These are phyloP conservation scores for Cephaloascus fragrans DNA, from an alignment of 805 yeast genomes.

Conservation along the genomic window DNA sequence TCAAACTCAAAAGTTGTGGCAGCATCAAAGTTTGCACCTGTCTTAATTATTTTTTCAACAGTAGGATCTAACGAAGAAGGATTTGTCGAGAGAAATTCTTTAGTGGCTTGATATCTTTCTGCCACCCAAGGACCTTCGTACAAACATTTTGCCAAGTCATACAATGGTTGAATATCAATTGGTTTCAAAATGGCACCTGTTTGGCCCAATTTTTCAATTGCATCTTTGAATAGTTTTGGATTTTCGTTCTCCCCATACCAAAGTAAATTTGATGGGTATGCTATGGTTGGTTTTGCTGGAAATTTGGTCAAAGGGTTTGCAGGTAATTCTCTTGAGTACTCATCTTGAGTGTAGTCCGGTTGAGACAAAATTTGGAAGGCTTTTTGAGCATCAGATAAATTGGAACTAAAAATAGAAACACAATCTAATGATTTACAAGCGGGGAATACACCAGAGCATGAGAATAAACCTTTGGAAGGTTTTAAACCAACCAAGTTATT, in stretches of 20 bases:
- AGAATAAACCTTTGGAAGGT: slow-evolving; percentile 84
- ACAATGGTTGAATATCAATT: slow-evolving; percentile 64
- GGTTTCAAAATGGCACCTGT: slow-evolving; percentile 53
- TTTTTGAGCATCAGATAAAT: slow-evolving; percentile 74
- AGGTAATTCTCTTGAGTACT: slow-evolving; percentile 74
- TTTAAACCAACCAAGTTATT: slow-evolving; percentile 89
- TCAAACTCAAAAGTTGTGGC: slow-evolving; percentile 79
- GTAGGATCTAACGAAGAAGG: slow-evolving; percentile 84
- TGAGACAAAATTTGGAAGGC: slow-evolving; percentile 63
- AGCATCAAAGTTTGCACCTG: slow-evolving; percentile 74
- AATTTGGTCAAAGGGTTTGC: slow-evolving; percentile 51
- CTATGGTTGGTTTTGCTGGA: slow-evolving; percentile 53
- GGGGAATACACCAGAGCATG: slow-evolving; percentile 90
- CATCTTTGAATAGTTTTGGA: slow-evolving; percentile 53
- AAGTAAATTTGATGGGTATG: slow-evolving; percentile 60
- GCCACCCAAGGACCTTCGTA: slow-evolving; percentile 99
- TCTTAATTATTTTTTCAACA: slow-evolving; percentile 62
- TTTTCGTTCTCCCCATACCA: slow-evolving; percentile 83
- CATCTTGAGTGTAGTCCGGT: slow-evolving; percentile 60
- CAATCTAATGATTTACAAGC: slow-evolving; percentile 94
- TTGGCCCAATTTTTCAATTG: slow-evolving; percentile 43
- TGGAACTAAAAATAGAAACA: slow-evolving; percentile 76
- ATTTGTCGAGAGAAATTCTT: slow-evolving; percentile 58
- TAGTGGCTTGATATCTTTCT: slow-evolving; percentile 81
- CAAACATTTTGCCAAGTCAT: slow-evolving; percentile 75